These are phyloP conservation scores for Candolleomyces eurysporus DNA, from an alignment of 768 basidiomycete genomes.

Conservation along the genomic window DNA sequence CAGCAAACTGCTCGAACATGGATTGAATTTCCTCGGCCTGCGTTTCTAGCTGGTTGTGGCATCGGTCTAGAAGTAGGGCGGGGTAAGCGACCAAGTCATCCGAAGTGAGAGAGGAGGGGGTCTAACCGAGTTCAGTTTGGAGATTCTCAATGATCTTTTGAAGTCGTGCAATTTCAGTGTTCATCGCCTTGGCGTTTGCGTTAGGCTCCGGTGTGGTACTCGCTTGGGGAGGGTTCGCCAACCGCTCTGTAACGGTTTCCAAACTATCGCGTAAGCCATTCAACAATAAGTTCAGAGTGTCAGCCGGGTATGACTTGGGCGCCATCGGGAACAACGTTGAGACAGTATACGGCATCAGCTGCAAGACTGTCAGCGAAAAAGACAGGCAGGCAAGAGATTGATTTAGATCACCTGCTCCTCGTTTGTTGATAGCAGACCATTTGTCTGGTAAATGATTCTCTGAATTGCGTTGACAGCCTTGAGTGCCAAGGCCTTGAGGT, in stretches of 20 bases:
- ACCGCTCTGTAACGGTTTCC: constrained; percentile 25
- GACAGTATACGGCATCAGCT: constrained; percentile 46
- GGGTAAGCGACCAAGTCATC: neutral
- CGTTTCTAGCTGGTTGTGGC: constrained; percentile 42
- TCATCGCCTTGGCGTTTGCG: constrained; percentile 29
- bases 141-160: constrained; percentile 50
- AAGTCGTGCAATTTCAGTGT: constrained; percentile 45
- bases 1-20: constrained; percentile 54
- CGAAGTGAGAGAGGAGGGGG: neutral
- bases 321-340: constrained; percentile 54
- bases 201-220: constrained; percentile 14
- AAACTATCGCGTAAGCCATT: constrained; percentile 37
- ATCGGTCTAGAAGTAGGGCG: constrained; percentile 33
- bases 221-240: constrained; percentile 15
- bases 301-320: constrained; percentile 46
- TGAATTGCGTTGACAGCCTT: constrained; percentile 66
- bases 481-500: constrained; percentile 59
- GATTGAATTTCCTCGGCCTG: constrained; percentile 47
- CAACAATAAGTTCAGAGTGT: constrained; percentile 46
- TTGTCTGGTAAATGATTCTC: constrained; percentile 47
- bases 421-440: constrained; percentile 34
- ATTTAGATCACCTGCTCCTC: constrained; percentile 45
- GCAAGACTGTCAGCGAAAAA: constrained; percentile 9
- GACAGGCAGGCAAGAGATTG: constrained; percentile 5
- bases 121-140: constrained; percentile 55